Conservation (phyloP, 164 flowering plant genomes). For the Magnolia sinica region DNA sequence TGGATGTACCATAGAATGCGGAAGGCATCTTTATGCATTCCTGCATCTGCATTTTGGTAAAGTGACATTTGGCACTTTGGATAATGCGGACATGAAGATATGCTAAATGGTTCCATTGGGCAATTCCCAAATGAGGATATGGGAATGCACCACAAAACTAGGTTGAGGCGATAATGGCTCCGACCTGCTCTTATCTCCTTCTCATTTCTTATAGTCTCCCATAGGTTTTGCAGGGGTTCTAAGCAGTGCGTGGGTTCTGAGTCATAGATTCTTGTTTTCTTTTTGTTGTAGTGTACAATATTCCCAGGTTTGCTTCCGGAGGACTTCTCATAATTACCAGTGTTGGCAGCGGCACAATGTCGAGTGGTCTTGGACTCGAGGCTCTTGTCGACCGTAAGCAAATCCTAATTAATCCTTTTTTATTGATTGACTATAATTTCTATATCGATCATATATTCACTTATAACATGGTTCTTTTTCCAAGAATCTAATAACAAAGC, state of each 20-base stretch:
- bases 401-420: background rate
- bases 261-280: background rate
- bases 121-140: too few relatives aligned
- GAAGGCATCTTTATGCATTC: too few relatives aligned
- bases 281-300: background rate
- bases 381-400: conserved; percentile 74
- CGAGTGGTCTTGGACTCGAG: conserved; percentile 56
- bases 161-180: too few relatives aligned
- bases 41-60: too few relatives aligned
- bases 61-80: too few relatives aligned
- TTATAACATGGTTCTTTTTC: background rate
- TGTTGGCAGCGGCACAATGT: conserved; percentile 30
- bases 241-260: background rate
- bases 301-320: background rate
- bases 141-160: too few relatives aligned
- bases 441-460: background rate
- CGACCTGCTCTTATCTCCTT: too few relatives aligned
- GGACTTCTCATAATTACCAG: background rate
- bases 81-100: too few relatives aligned
- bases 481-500: background rate
- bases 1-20: too few relatives aligned
- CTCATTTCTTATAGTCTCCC: background rate
- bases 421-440: background rate
- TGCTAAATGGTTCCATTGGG: too few relatives aligned
- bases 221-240: background rate